Evolutionary conservation across 148 eudicot species (phyloP).

Genomic region (Pharnaceum exiguum): DNA sequence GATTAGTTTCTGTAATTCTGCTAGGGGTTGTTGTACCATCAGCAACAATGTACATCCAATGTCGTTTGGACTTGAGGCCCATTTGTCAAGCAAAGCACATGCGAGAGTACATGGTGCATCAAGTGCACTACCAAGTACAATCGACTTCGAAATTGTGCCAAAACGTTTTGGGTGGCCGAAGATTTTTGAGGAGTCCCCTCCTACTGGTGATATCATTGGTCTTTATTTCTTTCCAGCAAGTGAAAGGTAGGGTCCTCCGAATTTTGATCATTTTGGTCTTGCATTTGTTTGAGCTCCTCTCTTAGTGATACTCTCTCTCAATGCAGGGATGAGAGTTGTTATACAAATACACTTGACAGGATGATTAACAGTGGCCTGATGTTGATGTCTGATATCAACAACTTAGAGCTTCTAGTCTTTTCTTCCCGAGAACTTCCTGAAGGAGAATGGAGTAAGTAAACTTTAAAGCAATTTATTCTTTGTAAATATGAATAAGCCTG

Average conservation of each 20-base stretch:
- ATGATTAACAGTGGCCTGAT: conserved; percentile 19
- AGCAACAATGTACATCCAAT: neutral
- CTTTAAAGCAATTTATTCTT: neutral
- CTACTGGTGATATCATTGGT: conserved; percentile 24
- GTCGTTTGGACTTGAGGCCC: conserved; percentile 26
- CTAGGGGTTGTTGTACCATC: conserved; percentile 25
- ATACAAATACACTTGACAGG: conserved; percentile 15
- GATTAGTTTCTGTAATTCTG: neutral
- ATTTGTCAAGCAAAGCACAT: conserved; percentile 33
- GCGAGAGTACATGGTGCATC: conserved; percentile 24
- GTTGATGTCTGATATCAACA: conserved; percentile 20
- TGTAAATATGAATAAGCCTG: neutral
- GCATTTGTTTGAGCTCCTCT: neutral
- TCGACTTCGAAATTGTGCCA: conserved; percentile 13
- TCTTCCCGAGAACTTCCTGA: conserved; percentile 28
- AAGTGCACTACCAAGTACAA: conserved; percentile 16
- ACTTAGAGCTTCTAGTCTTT: conserved; percentile 31
- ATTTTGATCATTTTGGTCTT: neutral
- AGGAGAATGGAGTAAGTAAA: conserved; percentile 34
- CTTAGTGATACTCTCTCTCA: neutral
- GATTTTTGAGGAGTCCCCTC: conserved; percentile 22
- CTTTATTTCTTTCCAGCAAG: conserved; percentile 29
- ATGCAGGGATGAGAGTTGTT: conserved; percentile 31
- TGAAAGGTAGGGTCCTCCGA: conserved; percentile 21
- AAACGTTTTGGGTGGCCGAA: conserved; percentile 27